These are phyloP conservation scores for Backusella luteola DNA, from an alignment of 192 early-diverging fungal genomes.

Conservation along the genomic window DNA sequence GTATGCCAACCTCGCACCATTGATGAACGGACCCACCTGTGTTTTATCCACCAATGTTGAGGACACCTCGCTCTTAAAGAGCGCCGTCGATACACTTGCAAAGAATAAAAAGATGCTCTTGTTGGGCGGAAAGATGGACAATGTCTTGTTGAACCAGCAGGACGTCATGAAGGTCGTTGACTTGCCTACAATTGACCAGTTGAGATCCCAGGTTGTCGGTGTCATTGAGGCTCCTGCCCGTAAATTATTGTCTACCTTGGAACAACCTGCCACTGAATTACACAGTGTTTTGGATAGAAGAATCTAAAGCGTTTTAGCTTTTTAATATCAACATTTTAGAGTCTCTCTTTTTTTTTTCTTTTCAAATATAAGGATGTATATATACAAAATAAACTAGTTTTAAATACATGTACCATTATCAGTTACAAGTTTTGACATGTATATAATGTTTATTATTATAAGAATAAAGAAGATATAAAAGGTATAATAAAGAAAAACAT, in stretches of 20 bases:
- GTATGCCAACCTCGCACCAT: slow-evolving; percentile 47
- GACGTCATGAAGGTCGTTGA: slow-evolving; percentile 47
- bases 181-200: slow-evolving; percentile 46
- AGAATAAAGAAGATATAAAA: neutral
- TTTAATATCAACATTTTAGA: neutral
- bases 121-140: slow-evolving; percentile 57
- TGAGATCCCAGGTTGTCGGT: slow-evolving; percentile 46
- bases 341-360: neutral
- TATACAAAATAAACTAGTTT: slow-evolving; percentile 1
- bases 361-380: neutral
- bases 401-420: neutral
- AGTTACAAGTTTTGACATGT: neutral
- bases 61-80: slow-evolving; percentile 43
- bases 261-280: slow-evolving; percentile 33
- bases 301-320: neutral
- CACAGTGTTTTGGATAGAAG: slow-evolving; percentile 37
- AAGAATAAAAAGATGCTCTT: slow-evolving; percentile 57
- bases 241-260: slow-evolving; percentile 37
- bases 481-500: neutral
- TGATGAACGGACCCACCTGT: slow-evolving; percentile 52
- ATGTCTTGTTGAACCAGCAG: slow-evolving; percentile 45
- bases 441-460: neutral
- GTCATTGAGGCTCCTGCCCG: slow-evolving; percentile 45
- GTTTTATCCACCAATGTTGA: slow-evolving; percentile 44
- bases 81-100: slow-evolving; percentile 38